Conservation (phyloP, 768 basidiomycete genomes). For the Mrakia hoshinonis region DNA sequence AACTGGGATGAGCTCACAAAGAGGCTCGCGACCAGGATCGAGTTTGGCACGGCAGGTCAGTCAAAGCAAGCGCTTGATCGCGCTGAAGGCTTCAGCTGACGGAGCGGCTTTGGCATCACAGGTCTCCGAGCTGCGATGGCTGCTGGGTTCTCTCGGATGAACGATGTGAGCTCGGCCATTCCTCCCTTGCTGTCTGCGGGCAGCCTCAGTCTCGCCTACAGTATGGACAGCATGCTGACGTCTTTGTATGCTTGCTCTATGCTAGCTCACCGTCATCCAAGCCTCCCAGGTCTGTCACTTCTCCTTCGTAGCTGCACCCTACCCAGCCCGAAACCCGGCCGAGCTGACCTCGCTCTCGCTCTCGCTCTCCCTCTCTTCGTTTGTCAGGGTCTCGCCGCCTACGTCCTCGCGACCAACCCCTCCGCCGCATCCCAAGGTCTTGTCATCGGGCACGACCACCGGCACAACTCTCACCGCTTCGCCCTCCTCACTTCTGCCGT, state of each 20-base stretch:
- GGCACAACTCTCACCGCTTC: conserved; percentile 69
- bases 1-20: conserved; percentile 32
- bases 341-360: background rate
- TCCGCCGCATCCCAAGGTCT: conserved; percentile 56
- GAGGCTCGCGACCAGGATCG: conserved; percentile 50
- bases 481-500: conserved; percentile 63
- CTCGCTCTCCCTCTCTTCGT: conserved; percentile 3
- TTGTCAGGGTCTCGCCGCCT: conserved; percentile 63
- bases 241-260: background rate
- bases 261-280: conserved; percentile 59
- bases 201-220: too few relatives aligned
- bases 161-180: conserved; percentile 47
- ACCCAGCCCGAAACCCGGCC: background rate
- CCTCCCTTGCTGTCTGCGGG: too few relatives aligned
- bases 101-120: too few relatives aligned
- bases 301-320: background rate
- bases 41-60: conserved; percentile 77
- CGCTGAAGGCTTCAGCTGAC: background rate
- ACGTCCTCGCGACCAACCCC: conserved; percentile 52
- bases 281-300: conserved; percentile 56
- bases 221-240: too few relatives aligned
- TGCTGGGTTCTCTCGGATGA: conserved; percentile 86
- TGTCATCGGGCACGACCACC: conserved; percentile 79
- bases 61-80: background rate
- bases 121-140: conserved; percentile 76